These are phyloP conservation scores for Quercus parvula DNA, from an alignment of 306 rosid species.

Conservation along the genomic window DNA sequence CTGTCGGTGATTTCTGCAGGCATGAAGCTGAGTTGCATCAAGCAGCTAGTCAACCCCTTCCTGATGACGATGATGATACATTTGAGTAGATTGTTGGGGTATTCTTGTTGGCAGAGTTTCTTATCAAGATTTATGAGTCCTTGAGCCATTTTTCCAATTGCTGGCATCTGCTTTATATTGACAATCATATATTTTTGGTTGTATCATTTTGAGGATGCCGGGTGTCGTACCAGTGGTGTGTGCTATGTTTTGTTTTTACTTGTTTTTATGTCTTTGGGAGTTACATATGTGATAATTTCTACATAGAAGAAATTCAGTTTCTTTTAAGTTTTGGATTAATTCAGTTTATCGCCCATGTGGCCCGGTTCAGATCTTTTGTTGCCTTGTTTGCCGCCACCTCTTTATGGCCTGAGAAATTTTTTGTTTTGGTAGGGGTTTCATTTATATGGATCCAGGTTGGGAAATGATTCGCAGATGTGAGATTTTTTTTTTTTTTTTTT, in stretches of 20 bases:
- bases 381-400: not conserved
- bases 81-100: constrained; percentile 44
- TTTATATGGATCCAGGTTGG: too few species aligned
- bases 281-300: not conserved
- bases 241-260: not conserved
- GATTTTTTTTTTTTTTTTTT: too few species aligned
- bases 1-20: constrained; percentile 28
- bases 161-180: constrained; percentile 20
- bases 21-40: constrained; percentile 62
- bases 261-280: not conserved
- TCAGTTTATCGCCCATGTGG: not conserved
- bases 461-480: too few species aligned
- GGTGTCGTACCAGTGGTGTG: not conserved
- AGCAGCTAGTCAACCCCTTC: constrained; percentile 78
- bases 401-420: too few species aligned
- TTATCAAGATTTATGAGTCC: too few species aligned
- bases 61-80: constrained; percentile 71
- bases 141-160: not conserved
- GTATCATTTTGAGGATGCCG: constrained; percentile 13
- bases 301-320: not conserved
- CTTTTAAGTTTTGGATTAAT: not conserved
- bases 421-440: too few species aligned
- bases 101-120: not conserved
- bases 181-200: constrained; percentile 15
- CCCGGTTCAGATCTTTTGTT: not conserved